phyloP scores from a whole-genome alignment of 2,329 filamentous ascomycete genomes.

The Lojkania enalia region DNA sequence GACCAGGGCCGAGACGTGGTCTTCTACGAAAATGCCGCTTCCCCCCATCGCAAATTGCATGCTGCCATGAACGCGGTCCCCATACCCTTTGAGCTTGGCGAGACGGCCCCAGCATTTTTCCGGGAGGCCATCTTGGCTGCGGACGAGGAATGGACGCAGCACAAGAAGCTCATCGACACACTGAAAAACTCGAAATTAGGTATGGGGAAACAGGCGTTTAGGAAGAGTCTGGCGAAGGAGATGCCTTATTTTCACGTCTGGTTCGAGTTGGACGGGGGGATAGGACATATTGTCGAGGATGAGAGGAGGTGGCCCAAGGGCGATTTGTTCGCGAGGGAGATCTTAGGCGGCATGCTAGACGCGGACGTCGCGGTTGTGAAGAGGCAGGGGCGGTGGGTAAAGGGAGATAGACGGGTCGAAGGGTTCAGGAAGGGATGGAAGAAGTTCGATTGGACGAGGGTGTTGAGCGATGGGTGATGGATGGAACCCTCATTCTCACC shows the following conservation, averaged over 20 bases:
- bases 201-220: conserved; percentile 79
- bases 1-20: conserved; percentile 88
- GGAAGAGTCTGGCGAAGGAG: conserved; percentile 82
- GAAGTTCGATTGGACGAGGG: conserved; percentile 86
- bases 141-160: conserved; percentile 94
- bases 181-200: conserved; percentile 65
- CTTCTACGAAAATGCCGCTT: conserved; percentile 96
- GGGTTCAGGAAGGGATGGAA: conserved; percentile 83
- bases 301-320: conserved; percentile 81
- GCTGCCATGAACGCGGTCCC: conserved; percentile 85
- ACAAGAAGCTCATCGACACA: conserved; percentile 93
- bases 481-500: too few relatives aligned
- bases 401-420: conserved; percentile 69
- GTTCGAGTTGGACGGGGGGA: conserved; percentile 88
- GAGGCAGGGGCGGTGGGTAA: conserved; percentile 83
- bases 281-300: conserved; percentile 93
- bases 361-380: conserved; percentile 80
- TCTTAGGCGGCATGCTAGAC: conserved; percentile 91
- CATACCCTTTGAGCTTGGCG: conserved; percentile 87
- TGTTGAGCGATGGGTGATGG: conserved; percentile 55
- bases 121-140: conserved; percentile 85
- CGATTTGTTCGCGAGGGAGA: conserved; percentile 89
- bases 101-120: conserved; percentile 92
- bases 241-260: conserved; percentile 98
- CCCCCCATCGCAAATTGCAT: conserved; percentile 76